Base-by-base conservation (phyloP, 75 land plant genomes). In the Cunninghamia lanceolata region DNA sequence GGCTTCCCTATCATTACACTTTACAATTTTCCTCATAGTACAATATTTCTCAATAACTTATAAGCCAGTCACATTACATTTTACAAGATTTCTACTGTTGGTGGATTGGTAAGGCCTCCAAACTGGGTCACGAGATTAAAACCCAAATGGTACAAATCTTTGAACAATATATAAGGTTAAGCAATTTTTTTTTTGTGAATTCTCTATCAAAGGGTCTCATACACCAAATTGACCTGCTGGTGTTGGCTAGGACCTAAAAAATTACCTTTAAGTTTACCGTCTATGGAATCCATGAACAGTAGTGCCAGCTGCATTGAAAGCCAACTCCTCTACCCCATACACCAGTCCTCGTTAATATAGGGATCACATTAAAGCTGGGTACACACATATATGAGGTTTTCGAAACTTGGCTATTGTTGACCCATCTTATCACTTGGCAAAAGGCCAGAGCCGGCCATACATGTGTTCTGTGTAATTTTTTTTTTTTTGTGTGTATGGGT, bases 281-380 rank as follows among this genome's bases (percentile, higher is more conserved):
- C 25, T 63, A 28, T 63, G 68, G 68, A 50, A n/a, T n/a, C n/a
- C n/a, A n/a, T n/a, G n/a, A n/a, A 50, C 53, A 50, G 2, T 50
- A 63, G 21, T 63, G 68, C 68, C 68, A 7, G n/a, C 30, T 0
- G 2, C 68, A 63, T 63, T 63, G 68, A 63, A 63, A 63, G n/a
- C n/a, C 68, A 63, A 63, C 68, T 63, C 68, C 28, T 21, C 8
- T 63, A 2, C 68, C 68, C 28, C n/a, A 63, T 63, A 25, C 28
- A 25, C 68, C 63, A 76, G 13, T 54, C 17, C 83, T 0, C 43
- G 19, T 1, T 34, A 9, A 82, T n/a, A 35, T 71, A n/a, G 32
- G 87, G 87, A 93, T n/a, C 7, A 25, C 63, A 25, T 6, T 63
- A 28, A 63, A 85, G 10, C 40, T 39, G 15, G 19, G 56, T 10